Base-by-base conservation (phyloP, 169 alveolate species). In the Plasmodium reichenowi region DNA sequence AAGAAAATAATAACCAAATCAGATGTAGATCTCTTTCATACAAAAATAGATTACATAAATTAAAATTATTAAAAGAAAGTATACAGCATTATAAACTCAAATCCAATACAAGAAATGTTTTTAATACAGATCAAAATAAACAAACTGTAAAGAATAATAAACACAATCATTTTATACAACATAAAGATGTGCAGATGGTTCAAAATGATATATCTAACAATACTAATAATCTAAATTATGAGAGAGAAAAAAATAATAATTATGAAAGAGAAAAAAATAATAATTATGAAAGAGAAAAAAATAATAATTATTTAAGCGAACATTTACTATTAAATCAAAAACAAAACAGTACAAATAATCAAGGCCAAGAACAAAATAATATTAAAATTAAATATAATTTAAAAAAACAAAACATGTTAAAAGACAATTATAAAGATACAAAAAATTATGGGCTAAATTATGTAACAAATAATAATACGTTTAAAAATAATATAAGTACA, bases 21-120 rank as follows among this genome's bases (percentile, higher is more conserved):
- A 63, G 89, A 56, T 63, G 13, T 43, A 20, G 89, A 45, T 78
- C 89, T 2, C 22, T 56, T 38, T 78, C 89, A 13, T 78, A 78
- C 12, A 78, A 78, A 52, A 78, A 78, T 12, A 78, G 89, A 58
- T 17, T 66, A 52, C 24, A 29, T 5, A 78, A 26, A 29, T 45
- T 78, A 15, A 48, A n/a, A 66, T 13, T 78, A 38, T 26, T 78
- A 26, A 56, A 64, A 45, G 67, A 59, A 66, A 78, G 76, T 24
- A 78, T 78, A n/a, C 63, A 64, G 2, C 45, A 32, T 0, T 64
- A 48, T 54, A 78, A 78, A 32, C 8, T 32, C 45, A 32, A 5
- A 32, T 32, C 45, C 9, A 32, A 32, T 32, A 32, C 45, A 32
- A 32, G 4, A 59, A 48, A 13, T 3, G 48, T 10, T 67, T 15